Evolutionary conservation across 805 yeast genomes (phyloP), one percentile per base, ranked within the genome.

Genomic region (Myxozyma kluyveri): DNA sequence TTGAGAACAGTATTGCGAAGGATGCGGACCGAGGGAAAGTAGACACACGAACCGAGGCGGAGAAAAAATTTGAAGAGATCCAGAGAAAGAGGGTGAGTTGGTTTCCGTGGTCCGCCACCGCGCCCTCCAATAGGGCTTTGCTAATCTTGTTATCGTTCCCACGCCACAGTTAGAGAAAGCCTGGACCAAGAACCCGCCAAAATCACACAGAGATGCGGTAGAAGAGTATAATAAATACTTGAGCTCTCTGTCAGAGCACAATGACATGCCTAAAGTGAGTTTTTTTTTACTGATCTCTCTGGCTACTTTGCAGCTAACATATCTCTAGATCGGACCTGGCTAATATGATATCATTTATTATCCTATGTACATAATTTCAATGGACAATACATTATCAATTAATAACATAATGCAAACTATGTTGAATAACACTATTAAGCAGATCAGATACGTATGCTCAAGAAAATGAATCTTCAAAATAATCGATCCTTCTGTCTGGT

Each of bases 391-490:
- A n/a, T n/a, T n/a, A n/a, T n/a, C n/a, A n/a, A n/a, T n/a, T n/a
- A n/a, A n/a, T n/a, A n/a, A n/a, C n/a, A n/a, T n/a, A n/a, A n/a
- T n/a, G n/a, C n/a, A n/a, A n/a, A n/a, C n/a, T n/a, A n/a, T n/a
- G n/a, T n/a, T n/a, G n/a, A n/a, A n/a, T n/a, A n/a, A n/a, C n/a
- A n/a, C n/a, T n/a, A n/a, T n/a, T n/a, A n/a, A n/a, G n/a, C n/a
- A n/a, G n/a, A n/a, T n/a, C n/a, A n/a, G n/a, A n/a, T n/a, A n/a
- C 14, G 33, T 14, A 29, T 29, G 9, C 14, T 29, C 33, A 82
- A 95, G 95, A 86, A 12, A 77, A 88, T 44, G 84, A 75, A 63
- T 85, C 90, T 65, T 88, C 95, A 63, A 74, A 82, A 62, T 82
- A 82, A 55, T 84, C 90, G 18, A 86, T 77, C 40, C 71, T 86